Evolutionary conservation across 768 basidiomycete species (phyloP), one percentile per base, ranked within the genome.

Genomic region (Tricholoma bakamatsutake): DNA sequence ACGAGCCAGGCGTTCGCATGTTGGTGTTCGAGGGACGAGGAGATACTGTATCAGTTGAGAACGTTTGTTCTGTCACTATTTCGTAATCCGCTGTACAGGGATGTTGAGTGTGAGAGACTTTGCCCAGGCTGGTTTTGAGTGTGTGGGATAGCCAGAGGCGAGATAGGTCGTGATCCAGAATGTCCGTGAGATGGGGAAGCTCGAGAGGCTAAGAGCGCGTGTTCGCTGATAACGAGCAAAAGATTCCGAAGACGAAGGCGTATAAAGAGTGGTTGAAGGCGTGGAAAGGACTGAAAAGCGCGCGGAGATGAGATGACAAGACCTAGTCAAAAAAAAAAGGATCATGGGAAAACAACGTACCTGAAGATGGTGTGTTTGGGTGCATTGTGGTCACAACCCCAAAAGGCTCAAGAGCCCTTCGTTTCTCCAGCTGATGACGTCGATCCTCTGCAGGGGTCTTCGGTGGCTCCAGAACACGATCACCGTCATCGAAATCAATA

Each of bases 241-340:
- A 10, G 70, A 71, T 55, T 71, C 71, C 11, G 65, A 67, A 3
- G 73, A 73, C 5, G 71, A 72, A 0, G 67, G 67, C 12, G 72
- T 72, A 8, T 66, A 67, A 0, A 70, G 70, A 6, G 67, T 55
- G 10, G 49, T 57, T 2, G 60, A 54, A 8, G 57, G 57, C 1
- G 61, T 58, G 15, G 63, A 52, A 42, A 47, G 27, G 4, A 54
- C 61, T 61, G 27, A 10, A 49, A 24, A 17, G 17, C 21, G 55
- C 13, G 13, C 12, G n/a, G n/a, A n/a, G n/a, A n/a, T 37, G 10
- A 50, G 18, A 34, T 30, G 31, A 2, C 15, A 21, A 21, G 21
- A 24, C 21, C 21, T 24, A 10, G 24, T 42, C 11, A 52, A 5
- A 24, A 7, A n/a, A n/a, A n/a, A 24, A n/a, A 2, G 10, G 4